A percentile compares a stretch with the other conserved stretches of the same genome.
Evolutionary conservation across 257 asterid genomes (phyloP).

Genomic region (Solanum arcanum): DNA sequence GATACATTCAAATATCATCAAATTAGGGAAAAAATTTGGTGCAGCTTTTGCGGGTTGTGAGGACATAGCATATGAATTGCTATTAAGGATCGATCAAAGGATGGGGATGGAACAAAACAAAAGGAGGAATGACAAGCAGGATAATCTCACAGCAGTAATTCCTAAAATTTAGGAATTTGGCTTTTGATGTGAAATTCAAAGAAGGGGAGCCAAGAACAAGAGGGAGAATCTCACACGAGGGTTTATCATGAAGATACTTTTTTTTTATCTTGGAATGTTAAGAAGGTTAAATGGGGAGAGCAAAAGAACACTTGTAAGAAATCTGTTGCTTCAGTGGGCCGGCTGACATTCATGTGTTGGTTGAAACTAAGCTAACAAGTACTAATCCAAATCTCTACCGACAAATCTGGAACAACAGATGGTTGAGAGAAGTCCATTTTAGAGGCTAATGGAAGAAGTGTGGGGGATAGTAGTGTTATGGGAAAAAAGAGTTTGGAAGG

Average conservation of each 20-base stretch:
- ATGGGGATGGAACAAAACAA: neutral
- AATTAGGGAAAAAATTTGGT: neutral
- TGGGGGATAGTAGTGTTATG: neutral
- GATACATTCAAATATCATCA: neutral
- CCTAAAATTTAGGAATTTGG: neutral
- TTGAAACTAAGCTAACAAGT: neutral
- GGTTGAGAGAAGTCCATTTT: neutral
- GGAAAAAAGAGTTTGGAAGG: neutral
- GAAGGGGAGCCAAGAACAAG: neutral
- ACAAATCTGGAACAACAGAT: neutral
- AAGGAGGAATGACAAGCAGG: neutral
- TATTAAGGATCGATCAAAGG: neutral
- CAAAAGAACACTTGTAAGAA: neutral
- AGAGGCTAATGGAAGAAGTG: neutral
- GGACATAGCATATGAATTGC: neutral
- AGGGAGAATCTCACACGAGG: neutral
- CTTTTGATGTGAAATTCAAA: neutral
- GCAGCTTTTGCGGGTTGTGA: neutral
- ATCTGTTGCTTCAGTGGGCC: neutral
- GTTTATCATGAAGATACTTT: neutral
- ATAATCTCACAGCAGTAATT: neutral
- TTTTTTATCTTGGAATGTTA: neutral
- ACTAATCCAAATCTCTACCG: neutral
- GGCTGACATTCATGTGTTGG: neutral
- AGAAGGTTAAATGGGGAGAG: neutral